A percentile compares a stretch with the other conserved stretches of the same genome.
phyloP scores from a whole-genome alignment of 1,284 basidiomycete species.

The Porogramme epimiltina region DNA sequence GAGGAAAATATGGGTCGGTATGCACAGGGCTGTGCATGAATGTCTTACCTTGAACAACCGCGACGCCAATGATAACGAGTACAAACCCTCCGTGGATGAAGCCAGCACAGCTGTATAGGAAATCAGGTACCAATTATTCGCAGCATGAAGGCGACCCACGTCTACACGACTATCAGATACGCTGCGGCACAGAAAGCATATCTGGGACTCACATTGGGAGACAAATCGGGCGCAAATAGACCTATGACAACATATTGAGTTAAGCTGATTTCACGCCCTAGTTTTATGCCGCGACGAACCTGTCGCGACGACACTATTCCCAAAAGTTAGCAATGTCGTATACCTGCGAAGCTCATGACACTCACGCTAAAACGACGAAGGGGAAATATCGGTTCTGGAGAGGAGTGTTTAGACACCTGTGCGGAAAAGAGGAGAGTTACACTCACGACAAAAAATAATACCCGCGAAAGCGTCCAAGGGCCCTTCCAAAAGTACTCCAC shows the following conservation, averaged over 20 bases:
- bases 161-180: too few relatives aligned
- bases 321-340: too few relatives aligned
- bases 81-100: constrained; percentile 17
- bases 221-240: constrained; percentile 3
- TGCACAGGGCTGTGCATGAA: not conserved
- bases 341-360: not conserved
- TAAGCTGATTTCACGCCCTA: too few relatives aligned
- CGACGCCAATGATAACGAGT: constrained; percentile 9
- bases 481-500: constrained; percentile 31
- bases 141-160: too few relatives aligned
- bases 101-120: constrained; percentile 16
- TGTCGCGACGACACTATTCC: too few relatives aligned
- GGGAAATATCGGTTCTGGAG: constrained; percentile 31
- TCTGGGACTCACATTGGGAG: constrained; percentile 11
- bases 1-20: too few relatives aligned
- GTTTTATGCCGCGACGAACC: too few relatives aligned
- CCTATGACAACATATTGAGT: not conserved
- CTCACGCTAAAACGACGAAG: constrained; percentile 21
- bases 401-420: not conserved
- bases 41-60: constrained; percentile 26
- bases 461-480: constrained; percentile 25
- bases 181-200: too few relatives aligned
- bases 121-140: too few relatives aligned
- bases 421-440: too few relatives aligned
- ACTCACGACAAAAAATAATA: constrained; percentile 29